Evolutionary conservation across 768 basidiomycete genomes (phyloP), one percentile per base, ranked within the genome.

Genomic region (Macrolepiota fuliginosa): DNA sequence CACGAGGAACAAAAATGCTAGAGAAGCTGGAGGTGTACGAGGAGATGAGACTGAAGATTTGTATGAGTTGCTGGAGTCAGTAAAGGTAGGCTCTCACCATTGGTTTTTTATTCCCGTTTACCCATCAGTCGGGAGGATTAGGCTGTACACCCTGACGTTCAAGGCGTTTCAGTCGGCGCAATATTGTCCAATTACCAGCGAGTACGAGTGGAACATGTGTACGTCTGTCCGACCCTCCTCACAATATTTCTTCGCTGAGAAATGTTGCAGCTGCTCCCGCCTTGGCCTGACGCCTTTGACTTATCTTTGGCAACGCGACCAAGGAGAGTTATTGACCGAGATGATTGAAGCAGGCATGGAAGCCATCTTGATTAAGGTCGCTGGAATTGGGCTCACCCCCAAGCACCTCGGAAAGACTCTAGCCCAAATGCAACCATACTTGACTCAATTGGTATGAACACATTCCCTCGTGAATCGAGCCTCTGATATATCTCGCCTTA

Each of bases 41-140:
- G 96, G 94, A 2, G 97, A 99, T 73, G 97, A 99, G 77, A 98
- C 97, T 0, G 97, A 99, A 70, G 97, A 99, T 75, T 81, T 99
- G 29, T 86, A 85, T 66, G 81, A 77, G 22, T 73, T 99, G 32
- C 77, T 99, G 19, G 76, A 75, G 17, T 76, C 79, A 19, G 92
- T 98, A 60, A 89, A 94, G 83, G 96, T 71, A 45, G 11, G 45
- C 42, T n/a, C 35, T 47, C 2, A 2, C 19, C 25, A 17, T 25
- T 9, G 24, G 10, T 29, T n/a, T 46, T 22, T n/a, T n/a, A n/a
- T n/a, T 47, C 5, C 40, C n/a, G 19, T 12, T 24, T 36, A 0
- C 27, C 22, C 25, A 40, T 15, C 32, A 17, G 15, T 56, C 24
- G 63, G 52, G 35, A 60, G 54, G 6, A 65, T 52, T 42, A 15